These are phyloP conservation scores for Grosmannia huntii DNA, from an alignment of 2,329 filamentous ascomycete species.

Conservation along the genomic window DNA sequence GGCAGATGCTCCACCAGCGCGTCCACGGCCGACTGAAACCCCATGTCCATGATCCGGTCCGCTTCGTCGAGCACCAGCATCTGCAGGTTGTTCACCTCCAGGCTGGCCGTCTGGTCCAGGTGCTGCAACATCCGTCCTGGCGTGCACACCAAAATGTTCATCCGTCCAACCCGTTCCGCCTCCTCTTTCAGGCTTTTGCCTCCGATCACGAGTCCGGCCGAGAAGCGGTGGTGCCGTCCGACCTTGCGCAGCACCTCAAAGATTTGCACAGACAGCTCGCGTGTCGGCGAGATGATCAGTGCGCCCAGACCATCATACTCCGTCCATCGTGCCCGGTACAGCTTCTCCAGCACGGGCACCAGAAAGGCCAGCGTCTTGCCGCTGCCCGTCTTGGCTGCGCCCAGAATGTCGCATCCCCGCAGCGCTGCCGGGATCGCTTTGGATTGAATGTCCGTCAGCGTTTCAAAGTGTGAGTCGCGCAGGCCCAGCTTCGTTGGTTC, in stretches of 20 bases:
- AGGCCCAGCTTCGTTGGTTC: conserved; percentile 67
- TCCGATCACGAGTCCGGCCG: conserved; percentile 84
- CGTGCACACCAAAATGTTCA: conserved; percentile 96
- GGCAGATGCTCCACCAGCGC: conserved; percentile 88
- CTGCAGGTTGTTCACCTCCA: conserved; percentile 57
- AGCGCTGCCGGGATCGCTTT: conserved; percentile 80
- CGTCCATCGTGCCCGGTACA: conserved; percentile 81
- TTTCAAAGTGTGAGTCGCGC: conserved; percentile 76
- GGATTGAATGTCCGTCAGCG: conserved; percentile 81
- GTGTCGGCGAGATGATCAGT: conserved; percentile 83
- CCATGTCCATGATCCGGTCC: conserved; percentile 95
- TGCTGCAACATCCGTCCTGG: conserved; percentile 93
- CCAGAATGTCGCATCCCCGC: conserved; percentile 77
- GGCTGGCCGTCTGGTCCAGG: conserved; percentile 42
- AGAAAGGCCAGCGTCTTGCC: conserved; percentile 94
- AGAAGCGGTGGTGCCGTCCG: conserved; percentile 78
- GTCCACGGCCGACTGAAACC: conserved; percentile 81
- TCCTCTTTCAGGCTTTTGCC: conserved; percentile 84
- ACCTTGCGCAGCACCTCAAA: conserved; percentile 89
- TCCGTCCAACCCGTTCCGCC: conserved; percentile 68
- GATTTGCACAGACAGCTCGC: conserved; percentile 91
- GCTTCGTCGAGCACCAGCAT: conserved; percentile 92
- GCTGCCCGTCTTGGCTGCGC: conserved; percentile 88
- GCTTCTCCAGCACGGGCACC: conserved; percentile 80
- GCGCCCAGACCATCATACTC: conserved; percentile 85